Base-by-base conservation (phyloP, 305 asterid genomes). In the Plantago coronopus region DNA sequence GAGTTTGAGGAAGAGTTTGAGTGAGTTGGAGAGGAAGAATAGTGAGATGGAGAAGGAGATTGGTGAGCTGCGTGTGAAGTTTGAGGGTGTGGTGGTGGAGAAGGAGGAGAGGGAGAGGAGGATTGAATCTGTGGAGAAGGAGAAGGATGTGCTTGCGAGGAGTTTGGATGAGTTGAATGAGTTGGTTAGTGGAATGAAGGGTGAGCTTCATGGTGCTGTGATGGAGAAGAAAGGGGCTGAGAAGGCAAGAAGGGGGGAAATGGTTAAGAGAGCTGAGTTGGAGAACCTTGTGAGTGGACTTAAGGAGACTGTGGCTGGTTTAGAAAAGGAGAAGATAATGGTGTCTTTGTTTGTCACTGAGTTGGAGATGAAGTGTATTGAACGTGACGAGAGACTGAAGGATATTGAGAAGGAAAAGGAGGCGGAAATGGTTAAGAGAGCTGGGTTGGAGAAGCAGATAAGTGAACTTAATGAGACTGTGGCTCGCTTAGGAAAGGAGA, bases 291-390 rank as follows among this genome's bases (percentile, higher is more conserved):
- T 85, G 55, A 44, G 38, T 61, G 73, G 34, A 34, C 81, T 85
- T 45, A 69, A 79, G 23, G 81, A 72, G 72, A 76, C 54, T 64
- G 88, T 81, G 31, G 69, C 22, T 9, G 50, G 58, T 17, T 73
- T 82, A 74, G 64, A 50, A 12, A 62, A 70, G 43, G 86, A 81
- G 70, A 83, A 75, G 79, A 74, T 10, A 0, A 69, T 23, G 23
- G 57, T 83, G 78, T 66, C 49, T 5, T 59, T 83, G 78, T 66
- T 51, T 5, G 25, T 1, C 0, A 49, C 76, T 0, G 84, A 76
- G 60, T 72, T 87, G 74, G 96, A 90, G 85, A 77, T 64, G 72
- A 83, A 68, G n/a, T n/a, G n/a, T n/a, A n/a, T n/a, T n/a, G n/a
- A n/a, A n/a, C n/a, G n/a, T n/a, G n/a, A n/a, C n/a, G n/a, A n/a